Conservation (phyloP, 2,329 filamentous ascomycete species). For the Biscogniauxia sp. region DNA sequence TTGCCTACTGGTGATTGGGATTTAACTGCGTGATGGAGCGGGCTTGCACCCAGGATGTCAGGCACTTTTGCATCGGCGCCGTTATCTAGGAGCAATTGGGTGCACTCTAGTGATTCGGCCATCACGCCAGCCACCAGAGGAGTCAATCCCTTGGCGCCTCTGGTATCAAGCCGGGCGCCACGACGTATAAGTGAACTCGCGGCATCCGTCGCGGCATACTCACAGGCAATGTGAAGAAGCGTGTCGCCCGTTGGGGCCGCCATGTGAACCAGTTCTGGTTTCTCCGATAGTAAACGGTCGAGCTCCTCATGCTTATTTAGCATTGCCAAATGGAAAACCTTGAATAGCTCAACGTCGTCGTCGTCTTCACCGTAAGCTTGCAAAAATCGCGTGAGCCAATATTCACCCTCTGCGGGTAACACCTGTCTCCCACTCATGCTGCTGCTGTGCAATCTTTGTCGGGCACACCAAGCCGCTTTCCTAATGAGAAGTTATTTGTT, state of each 20-base stretch:
- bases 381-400: background rate
- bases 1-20: background rate
- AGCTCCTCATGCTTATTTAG: background rate
- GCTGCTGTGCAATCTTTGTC: background rate
- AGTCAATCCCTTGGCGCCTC: background rate
- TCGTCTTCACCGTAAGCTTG: background rate
- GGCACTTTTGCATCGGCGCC: background rate
- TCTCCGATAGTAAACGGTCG: background rate
- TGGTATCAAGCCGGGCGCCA: background rate
- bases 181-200: background rate
- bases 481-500: background rate
- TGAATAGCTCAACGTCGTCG: background rate
- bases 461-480: background rate
- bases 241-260: background rate
- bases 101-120: background rate
- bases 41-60: background rate
- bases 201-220: background rate
- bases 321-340: background rate
- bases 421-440: too few relatives aligned
- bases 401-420: background rate
- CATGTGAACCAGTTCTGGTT: conserved; percentile 1
- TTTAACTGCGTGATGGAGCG: background rate
- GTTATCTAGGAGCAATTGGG: conserved; percentile 4
- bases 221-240: conserved; percentile 8
- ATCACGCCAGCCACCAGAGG: conserved; percentile 1